These are phyloP conservation scores for Neurospora sp. DNA, from an alignment of 495 filamentous ascomycete species.

Conservation along the genomic window DNA sequence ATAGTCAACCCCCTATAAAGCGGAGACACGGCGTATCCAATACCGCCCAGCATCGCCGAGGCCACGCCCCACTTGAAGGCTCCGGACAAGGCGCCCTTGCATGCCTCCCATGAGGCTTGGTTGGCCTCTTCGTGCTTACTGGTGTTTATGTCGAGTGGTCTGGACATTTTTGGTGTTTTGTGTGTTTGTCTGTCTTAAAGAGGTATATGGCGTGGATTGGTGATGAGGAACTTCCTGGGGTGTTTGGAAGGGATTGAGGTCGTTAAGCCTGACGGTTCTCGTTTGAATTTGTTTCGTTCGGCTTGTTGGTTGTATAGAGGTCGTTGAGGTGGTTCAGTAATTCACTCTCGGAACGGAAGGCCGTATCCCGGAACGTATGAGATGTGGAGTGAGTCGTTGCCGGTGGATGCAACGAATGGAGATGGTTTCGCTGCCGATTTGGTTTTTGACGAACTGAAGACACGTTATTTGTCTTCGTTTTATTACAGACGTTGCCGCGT, in stretches of 20 bases:
- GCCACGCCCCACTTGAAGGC: conserved; percentile 58
- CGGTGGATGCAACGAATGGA: not conserved
- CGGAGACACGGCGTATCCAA: conserved; percentile 52
- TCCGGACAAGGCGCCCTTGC: conserved; percentile 48
- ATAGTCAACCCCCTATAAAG: conserved; percentile 74
- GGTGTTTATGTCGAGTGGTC: conserved; percentile 18
- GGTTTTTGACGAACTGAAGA: not conserved
- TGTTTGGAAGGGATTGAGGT: not conserved
- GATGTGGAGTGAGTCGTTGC: not conserved
- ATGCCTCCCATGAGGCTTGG: conserved; percentile 52
- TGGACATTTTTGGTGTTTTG: conserved; percentile 19
- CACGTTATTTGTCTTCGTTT: not conserved
- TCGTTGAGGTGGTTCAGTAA: not conserved
- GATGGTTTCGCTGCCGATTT: not conserved
- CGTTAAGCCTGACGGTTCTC: not conserved
- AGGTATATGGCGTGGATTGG: not conserved
- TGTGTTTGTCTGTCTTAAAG: not conserved
- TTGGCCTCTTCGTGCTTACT: conserved; percentile 46
- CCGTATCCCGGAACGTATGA: not conserved
- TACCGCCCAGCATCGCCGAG: conserved; percentile 43
- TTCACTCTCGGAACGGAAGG: not conserved
- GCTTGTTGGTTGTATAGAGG: not conserved
- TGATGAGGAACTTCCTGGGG: not conserved
- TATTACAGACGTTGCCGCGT: not conserved
- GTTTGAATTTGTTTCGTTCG: not conserved